These are phyloP conservation scores for Plasmodium vivax DNA, from an alignment of 169 alveolate species.

Conservation along the genomic window DNA sequence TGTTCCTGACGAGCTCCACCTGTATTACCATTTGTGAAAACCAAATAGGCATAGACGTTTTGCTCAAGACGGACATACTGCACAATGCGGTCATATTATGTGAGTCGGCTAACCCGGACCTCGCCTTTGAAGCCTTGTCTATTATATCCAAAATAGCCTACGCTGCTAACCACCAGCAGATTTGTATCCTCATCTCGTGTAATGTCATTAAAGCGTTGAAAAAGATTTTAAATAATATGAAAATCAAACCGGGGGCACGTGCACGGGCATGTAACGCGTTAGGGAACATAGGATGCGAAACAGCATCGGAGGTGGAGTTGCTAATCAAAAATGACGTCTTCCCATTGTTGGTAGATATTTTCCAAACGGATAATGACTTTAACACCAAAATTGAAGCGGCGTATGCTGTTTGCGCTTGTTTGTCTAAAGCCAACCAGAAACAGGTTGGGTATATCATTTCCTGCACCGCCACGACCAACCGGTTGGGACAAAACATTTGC, in stretches of 20 bases:
- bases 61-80: slow-evolving; percentile 70
- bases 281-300: slow-evolving; percentile 91
- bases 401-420: slow-evolving; percentile 91
- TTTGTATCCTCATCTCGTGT: slow-evolving; percentile 79
- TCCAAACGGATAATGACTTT: slow-evolving; percentile 85
- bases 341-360: slow-evolving; percentile 84
- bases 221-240: slow-evolving; percentile 84
- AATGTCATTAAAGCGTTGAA: slow-evolving; percentile 86
- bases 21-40: slow-evolving; percentile 76
- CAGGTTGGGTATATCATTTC: slow-evolving; percentile 90
- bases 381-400: slow-evolving; percentile 90
- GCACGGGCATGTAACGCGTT: slow-evolving; percentile 91
- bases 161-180: slow-evolving; percentile 86
- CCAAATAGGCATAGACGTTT: slow-evolving; percentile 69
- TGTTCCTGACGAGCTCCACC: slow-evolving; percentile 70
- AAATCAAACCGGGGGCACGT: slow-evolving; percentile 82
- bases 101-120: slow-evolving; percentile 76
- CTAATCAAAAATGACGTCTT: slow-evolving; percentile 86
- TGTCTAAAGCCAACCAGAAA: slow-evolving; percentile 84
- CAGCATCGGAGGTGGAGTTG: slow-evolving; percentile 86
- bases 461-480: slow-evolving; percentile 81
- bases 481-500: slow-evolving; percentile 76
- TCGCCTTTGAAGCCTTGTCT: slow-evolving; percentile 89
- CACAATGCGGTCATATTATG: slow-evolving; percentile 73
- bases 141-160: slow-evolving; percentile 89